Evolutionary conservation across 1,284 basidiomycete genomes (phyloP), one percentile per base, ranked within the genome.

Genomic region (Sphaerobolus stellatus): DNA sequence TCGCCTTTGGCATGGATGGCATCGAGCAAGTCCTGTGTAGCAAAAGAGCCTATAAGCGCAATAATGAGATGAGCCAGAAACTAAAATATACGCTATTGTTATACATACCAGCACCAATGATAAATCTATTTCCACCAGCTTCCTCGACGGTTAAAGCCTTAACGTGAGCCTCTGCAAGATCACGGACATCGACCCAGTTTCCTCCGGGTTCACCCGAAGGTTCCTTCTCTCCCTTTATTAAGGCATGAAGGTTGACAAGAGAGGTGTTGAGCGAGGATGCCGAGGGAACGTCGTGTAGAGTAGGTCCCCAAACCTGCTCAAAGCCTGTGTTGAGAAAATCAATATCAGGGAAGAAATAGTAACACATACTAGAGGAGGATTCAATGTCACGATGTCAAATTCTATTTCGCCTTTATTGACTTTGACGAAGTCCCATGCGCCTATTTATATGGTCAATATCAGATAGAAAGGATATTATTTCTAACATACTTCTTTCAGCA

Each of bases 121-220:
- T 71, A 61, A 80, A 80, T 11, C 84, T 71, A 62, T 85, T 66
- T 0, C 77, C 78, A 3, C 74, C 76, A 0, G 82, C 83, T 20
- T 71, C 72, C 4, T 70, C 66, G n/a, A 69, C 70, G 27, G 75
- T 70, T 3, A 84, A 67, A 3, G 81, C 76, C 11, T 68, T 68
- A 24, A 81, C 71, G 61, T 84, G 83, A 2, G 76, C 77, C 4
- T 72, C 67, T 4, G 80, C 81, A 25, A 85, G 71, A 60, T 84
- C 80, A 27, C 82, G 74, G 2, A 86, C 83, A 61, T 88, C 83
- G 48, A 83, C 71, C 68, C 73, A 83, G 69, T 72, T 74, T 13
- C 68, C 67, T 7, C 56, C 57, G 18, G 50, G 40, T 8, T 48
- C 33, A 1, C 54, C 57, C 1, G 65, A 40, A 0, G 46, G 46